phyloP scores from a whole-genome alignment of 768 basidiomycete species.

The Lactifluus pinguis region DNA sequence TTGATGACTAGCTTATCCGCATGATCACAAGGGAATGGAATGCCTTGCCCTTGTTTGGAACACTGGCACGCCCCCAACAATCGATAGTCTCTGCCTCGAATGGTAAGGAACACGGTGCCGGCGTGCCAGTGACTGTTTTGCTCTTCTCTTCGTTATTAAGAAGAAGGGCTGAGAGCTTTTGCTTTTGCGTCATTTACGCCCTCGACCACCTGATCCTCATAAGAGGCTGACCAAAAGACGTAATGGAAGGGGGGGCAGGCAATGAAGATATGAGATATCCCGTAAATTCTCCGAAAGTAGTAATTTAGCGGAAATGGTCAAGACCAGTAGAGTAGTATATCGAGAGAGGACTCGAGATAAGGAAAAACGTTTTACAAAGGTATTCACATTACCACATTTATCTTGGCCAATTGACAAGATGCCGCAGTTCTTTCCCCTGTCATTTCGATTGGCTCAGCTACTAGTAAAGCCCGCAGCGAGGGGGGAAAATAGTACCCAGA shows the following conservation, averaged over 20 bases:
- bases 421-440: background rate
- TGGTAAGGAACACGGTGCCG: background rate
- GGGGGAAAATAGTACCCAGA: too few relatives aligned
- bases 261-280: background rate
- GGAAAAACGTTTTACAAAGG: background rate
- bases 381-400: background rate
- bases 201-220: background rate
- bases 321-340: background rate
- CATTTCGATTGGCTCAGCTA: background rate
- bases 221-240: background rate
- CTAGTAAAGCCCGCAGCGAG: too few relatives aligned
- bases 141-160: background rate
- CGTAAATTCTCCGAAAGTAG: background rate
- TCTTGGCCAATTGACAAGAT: background rate
- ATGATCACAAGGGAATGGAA: too few relatives aligned
- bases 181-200: conserved; percentile 5
- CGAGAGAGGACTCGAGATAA: conserved; percentile 8
- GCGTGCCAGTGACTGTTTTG: background rate
- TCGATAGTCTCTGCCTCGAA: background rate
- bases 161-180: background rate
- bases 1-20: background rate
- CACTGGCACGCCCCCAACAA: background rate
- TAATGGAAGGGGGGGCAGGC: background rate
- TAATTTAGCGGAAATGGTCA: too few relatives aligned
- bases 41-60: too few relatives aligned